Conservation (phyloP, 2,329 filamentous ascomycete species). For the Monilinia polystroma region DNA sequence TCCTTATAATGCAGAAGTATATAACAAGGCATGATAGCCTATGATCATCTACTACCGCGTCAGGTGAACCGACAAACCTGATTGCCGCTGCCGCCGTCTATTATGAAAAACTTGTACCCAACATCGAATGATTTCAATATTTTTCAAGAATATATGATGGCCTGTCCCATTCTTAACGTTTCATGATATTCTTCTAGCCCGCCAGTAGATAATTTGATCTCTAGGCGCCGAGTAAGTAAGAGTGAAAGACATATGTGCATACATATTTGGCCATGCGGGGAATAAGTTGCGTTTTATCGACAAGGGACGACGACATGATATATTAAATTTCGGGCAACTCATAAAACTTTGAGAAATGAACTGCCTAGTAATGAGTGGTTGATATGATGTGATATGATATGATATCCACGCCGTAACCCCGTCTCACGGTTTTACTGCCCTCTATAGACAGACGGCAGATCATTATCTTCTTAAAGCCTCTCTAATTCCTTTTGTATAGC, state of each 20-base stretch:
- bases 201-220: neutral
- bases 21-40: neutral
- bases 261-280: too few relatives aligned
- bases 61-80: neutral
- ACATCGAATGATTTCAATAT: neutral
- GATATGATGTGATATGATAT: neutral
- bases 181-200: neutral
- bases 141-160: neutral
- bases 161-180: neutral
- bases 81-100: neutral
- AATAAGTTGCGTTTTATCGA: neutral
- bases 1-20: neutral
- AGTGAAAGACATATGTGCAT: neutral
- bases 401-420: neutral
- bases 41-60: constrained; percentile 6
- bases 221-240: neutral
- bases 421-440: too few relatives aligned
- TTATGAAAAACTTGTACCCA: neutral
- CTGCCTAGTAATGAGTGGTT: too few relatives aligned
- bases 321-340: neutral
- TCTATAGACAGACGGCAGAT: too few relatives aligned
- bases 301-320: neutral
- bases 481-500: too few relatives aligned
- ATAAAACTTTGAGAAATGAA: neutral
- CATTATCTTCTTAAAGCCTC: too few relatives aligned